Evolutionary conservation across 2,329 filamentous ascomycete genomes (phyloP), one percentile per base, ranked within the genome.

Genomic region (Elsinoe ampelina): DNA sequence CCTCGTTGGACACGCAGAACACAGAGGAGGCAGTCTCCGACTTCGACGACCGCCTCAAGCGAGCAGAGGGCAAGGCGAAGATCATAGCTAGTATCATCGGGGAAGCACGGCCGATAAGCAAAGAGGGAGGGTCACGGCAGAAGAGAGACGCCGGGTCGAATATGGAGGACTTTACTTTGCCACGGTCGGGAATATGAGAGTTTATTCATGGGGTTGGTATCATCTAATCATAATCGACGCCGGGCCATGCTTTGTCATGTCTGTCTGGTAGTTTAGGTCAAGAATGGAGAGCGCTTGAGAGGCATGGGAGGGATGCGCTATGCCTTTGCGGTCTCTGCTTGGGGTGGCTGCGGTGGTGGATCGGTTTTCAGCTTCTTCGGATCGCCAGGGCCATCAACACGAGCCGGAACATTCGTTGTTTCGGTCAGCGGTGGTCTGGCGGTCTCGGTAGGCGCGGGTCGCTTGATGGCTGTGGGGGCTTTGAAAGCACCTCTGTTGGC

Each of bases 11-110:
- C 13, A 91, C 84, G 17, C 79, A 85, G 58, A 98, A 98, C 67
- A 86, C 82, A 3, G 92, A 97, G 67, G 89, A 95, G 47, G 85
- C 86, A 0, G 90, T 98, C 19, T 86, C 86, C 52, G 91, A 96
- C 65, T 91, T 95, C 66, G 93, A 98, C 65, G 89, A 96, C 68
- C 79, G 91, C 11, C 68, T 95, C 38, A 93, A 91, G 72, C 81
- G 88, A 61, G 92, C 90, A 3, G 81, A 83, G 63, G 86, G 86
- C 2, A 96, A 95, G 69, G 81, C 82, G 1, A 95, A 92, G 71
- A 80, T 98, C 47, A 83, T 97, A 43, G 86, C 93, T 70, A 84
- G 84, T 59, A 83, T 88, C 8, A 65, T 80, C 22, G 79, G 80
- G 6, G 78, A 80, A 63, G 58, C 47, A 36, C 36, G 26, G 35